Percentiles rank a stretch among this genome's conserved stretches.
These are phyloP conservation scores for Porodaedalea pini DNA, from an alignment of 1,284 basidiomycete species.

Conservation along the genomic window DNA sequence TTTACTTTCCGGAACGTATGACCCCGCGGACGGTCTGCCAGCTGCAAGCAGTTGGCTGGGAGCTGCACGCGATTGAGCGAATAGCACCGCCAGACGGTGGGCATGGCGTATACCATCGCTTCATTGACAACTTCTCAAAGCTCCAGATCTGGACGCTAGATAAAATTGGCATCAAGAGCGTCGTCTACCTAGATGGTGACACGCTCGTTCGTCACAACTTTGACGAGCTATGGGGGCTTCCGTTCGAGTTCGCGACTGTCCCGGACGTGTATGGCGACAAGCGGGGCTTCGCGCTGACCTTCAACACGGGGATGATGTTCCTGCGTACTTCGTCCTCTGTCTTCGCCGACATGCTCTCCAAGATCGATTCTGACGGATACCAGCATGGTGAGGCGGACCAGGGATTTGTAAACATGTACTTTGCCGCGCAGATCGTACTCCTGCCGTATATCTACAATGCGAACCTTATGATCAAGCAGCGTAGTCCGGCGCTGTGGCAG, in stretches of 20 bases:
- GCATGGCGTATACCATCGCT: conserved; percentile 35
- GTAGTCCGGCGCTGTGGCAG: conserved; percentile 35
- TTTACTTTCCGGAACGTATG: conserved; percentile 40
- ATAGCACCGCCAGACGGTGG: conserved; percentile 39
- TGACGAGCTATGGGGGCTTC: conserved; percentile 43
- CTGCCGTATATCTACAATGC: conserved; percentile 45
- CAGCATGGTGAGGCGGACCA: conserved; percentile 40
- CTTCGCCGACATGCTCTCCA: conserved; percentile 35
- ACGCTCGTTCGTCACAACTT: conserved; percentile 39
- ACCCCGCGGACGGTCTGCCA: conserved; percentile 39
- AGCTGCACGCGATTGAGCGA: conserved; percentile 32
- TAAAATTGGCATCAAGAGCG: conserved; percentile 29
- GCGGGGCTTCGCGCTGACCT: conserved; percentile 36
- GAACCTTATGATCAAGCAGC: conserved; percentile 41
- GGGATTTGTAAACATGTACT: conserved; percentile 43
- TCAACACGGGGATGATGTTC: conserved; percentile 44
- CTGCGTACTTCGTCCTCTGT: conserved; percentile 33
- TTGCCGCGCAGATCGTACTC: conserved; percentile 34
- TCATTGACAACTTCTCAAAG: conserved; percentile 44
- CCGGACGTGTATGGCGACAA: conserved; percentile 37
- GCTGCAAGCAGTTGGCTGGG: conserved; percentile 38
- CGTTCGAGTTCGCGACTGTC: conserved; percentile 41
- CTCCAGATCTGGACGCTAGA: conserved; percentile 42
- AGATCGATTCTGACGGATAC: conserved; percentile 35
- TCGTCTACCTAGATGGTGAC: conserved; percentile 44